These are phyloP conservation scores for Cyphellophora attinorum DNA, from an alignment of 2,329 filamentous ascomycete species.

Conservation along the genomic window DNA sequence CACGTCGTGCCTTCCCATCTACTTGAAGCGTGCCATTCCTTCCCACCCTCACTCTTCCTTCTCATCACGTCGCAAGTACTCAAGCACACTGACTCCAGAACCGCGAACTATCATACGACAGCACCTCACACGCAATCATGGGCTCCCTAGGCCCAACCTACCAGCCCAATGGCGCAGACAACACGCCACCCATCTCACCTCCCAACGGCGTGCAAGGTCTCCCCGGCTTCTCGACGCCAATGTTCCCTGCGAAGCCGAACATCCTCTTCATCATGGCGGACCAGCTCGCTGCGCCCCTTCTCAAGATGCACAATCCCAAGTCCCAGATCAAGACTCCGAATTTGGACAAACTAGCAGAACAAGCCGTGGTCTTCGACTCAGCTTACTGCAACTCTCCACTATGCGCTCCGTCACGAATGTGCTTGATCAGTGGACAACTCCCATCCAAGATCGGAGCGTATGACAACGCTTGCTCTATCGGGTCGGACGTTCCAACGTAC, in stretches of 20 bases:
- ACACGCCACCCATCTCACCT: slow-evolving; percentile 16
- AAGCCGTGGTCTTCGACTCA: slow-evolving; percentile 81
- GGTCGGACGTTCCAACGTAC: slow-evolving; percentile 79
- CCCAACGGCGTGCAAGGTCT: slow-evolving; percentile 17
- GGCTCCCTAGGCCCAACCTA: slow-evolving; percentile 13
- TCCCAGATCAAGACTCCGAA: slow-evolving; percentile 90
- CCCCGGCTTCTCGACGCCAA: slow-evolving; percentile 16
- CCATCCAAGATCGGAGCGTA: slow-evolving; percentile 87
- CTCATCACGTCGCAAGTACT: not conserved
- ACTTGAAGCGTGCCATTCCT: slow-evolving; percentile 1
- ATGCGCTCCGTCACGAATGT: slow-evolving; percentile 86
- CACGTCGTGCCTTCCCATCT: not conserved
- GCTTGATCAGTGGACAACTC: slow-evolving; percentile 84
- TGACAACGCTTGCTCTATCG: slow-evolving; percentile 80
- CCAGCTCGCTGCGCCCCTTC: slow-evolving; percentile 79
- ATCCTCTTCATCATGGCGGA: slow-evolving; percentile 95
- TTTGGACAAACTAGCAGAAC: slow-evolving; percentile 70
- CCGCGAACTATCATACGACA: no score
- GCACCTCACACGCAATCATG: slow-evolving; percentile 13
- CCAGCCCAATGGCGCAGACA: slow-evolving; percentile 7
- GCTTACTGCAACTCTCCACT: slow-evolving; percentile 92
- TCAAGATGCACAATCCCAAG: slow-evolving; percentile 82
- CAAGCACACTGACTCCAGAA: not conserved
- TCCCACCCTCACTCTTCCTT: not conserved
- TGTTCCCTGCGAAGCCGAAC: slow-evolving; percentile 48